Conservation (phyloP, 177 flowering plant species). For the Vitis hybrid region DNA sequence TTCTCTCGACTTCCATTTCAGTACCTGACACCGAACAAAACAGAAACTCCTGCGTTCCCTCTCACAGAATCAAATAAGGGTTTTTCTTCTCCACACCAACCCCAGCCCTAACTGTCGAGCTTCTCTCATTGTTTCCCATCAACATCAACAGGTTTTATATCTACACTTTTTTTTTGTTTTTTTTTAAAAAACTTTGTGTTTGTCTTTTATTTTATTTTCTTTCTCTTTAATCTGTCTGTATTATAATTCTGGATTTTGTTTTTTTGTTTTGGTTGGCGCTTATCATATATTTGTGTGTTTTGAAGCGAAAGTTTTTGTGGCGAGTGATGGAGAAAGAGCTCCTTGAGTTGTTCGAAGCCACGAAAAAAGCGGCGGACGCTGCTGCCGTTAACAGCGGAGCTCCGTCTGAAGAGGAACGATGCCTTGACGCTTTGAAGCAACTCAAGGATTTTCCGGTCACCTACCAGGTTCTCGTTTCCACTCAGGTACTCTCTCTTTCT, state of each 20-base stretch:
- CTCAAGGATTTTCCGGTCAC: slow-evolving; percentile 68
- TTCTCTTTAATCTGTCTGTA: too few relatives aligned
- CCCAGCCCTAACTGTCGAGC: too few relatives aligned
- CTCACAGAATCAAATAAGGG: too few relatives aligned
- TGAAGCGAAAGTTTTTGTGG: background rate
- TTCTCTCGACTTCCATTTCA: too few relatives aligned
- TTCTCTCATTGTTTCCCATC: too few relatives aligned
- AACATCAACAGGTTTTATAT: too few relatives aligned
- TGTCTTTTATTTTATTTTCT: background rate
- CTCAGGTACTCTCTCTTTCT: slow-evolving; percentile 49
- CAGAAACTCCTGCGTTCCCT: too few relatives aligned
- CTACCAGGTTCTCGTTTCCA: slow-evolving; percentile 57
- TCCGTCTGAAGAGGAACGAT: slow-evolving; percentile 57
- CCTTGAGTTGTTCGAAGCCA: slow-evolving; percentile 64
- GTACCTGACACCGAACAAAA: too few relatives aligned
- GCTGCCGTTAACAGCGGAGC: slow-evolving; percentile 41
- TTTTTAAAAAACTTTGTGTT: background rate
- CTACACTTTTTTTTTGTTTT: background rate
- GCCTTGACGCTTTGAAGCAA: slow-evolving; percentile 71
- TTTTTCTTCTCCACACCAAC: too few relatives aligned
- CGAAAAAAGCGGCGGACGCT: slow-evolving; percentile 77
- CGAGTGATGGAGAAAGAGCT: slow-evolving; percentile 70
- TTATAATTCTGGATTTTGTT: too few relatives aligned
- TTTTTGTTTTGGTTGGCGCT: too few relatives aligned
- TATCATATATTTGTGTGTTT: background rate